A percentile compares a stretch with the other conserved stretches of the same genome.
phyloP scores from a whole-genome alignment of 495 filamentous ascomycete genomes.

The Daldinia grandis region DNA sequence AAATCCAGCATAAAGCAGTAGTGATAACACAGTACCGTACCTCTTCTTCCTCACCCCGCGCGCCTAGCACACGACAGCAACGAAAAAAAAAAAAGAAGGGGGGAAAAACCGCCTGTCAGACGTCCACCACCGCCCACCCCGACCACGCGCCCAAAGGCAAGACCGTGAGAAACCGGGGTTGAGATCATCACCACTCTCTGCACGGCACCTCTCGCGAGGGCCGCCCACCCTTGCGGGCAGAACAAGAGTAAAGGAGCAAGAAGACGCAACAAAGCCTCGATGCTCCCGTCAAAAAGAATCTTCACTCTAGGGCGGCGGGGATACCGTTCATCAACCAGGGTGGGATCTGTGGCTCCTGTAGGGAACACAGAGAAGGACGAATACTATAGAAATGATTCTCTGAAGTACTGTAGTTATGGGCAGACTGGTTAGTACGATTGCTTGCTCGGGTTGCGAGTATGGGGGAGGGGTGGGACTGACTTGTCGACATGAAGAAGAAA shows the following conservation, averaged over 20 bases:
- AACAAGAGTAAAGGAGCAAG: constrained; percentile 54
- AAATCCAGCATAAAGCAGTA: neutral
- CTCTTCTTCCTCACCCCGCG: constrained; percentile 53
- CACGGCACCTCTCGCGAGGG: constrained; percentile 49
- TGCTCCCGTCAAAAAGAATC: constrained; percentile 39
- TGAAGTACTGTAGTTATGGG: constrained; percentile 36
- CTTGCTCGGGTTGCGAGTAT: neutral
- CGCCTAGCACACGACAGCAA: constrained; percentile 53
- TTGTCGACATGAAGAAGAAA: constrained; percentile 48
- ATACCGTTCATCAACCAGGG: constrained; percentile 69
- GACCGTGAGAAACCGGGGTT: constrained; percentile 57
- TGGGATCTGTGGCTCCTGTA: constrained; percentile 72
- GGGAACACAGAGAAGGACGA: constrained; percentile 80
- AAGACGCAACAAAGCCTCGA: constrained; percentile 24
- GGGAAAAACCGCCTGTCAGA: constrained; percentile 64
- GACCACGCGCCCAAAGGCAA: constrained; percentile 61
- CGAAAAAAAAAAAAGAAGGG: constrained; percentile 46
- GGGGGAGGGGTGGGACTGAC: constrained; percentile 2
- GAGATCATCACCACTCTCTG: constrained; percentile 72
- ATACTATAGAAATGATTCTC: constrained; percentile 86
- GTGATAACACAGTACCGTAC: neutral
- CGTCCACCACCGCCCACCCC: constrained; percentile 70
- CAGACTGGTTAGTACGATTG: constrained; percentile 10
- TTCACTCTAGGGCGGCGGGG: constrained; percentile 69
- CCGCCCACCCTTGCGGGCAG: constrained; percentile 60